These are phyloP conservation scores for Floccularia luteovirens DNA, from an alignment of 768 basidiomycete species.

Conservation along the genomic window DNA sequence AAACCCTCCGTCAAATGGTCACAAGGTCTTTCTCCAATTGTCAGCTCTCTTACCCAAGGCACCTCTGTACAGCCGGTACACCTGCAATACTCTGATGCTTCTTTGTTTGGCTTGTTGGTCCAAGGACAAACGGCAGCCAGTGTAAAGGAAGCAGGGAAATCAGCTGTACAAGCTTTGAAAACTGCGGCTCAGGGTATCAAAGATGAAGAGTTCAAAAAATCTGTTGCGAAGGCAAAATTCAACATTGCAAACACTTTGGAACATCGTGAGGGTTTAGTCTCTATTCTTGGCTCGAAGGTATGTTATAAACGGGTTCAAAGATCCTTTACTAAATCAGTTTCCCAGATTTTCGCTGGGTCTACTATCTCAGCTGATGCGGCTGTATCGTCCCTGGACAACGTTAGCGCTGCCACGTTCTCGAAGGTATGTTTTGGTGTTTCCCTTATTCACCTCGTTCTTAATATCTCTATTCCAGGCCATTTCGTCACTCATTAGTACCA, in stretches of 20 bases:
- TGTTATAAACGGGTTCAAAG: conserved; percentile 8
- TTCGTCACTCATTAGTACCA: conserved; percentile 56
- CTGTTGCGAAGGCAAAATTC: conserved; percentile 87
- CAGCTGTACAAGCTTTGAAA: conserved; percentile 63
- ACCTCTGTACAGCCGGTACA: conserved; percentile 68
- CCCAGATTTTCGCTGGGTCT: conserved; percentile 51
- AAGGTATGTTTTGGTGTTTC: conserved; percentile 41
- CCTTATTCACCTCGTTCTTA: conserved; percentile 1
- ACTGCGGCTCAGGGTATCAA: conserved; percentile 52
- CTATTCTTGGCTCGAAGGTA: conserved; percentile 60
- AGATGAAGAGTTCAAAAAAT: conserved; percentile 68
- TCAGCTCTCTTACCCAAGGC: conserved; percentile 47
- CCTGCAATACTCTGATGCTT: conserved; percentile 88
- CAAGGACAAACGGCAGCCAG: conserved; percentile 56
- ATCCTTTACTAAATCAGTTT: neutral
- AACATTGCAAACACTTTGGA: conserved; percentile 66
- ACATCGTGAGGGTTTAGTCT: conserved; percentile 56
- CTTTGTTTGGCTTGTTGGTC: conserved; percentile 77
- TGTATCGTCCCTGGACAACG: conserved; percentile 63
- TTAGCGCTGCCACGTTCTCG: conserved; percentile 57
- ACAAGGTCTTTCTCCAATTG: conserved; percentile 60
- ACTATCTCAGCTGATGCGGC: conserved; percentile 51
- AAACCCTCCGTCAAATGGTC: conserved; percentile 84
- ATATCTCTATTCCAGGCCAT: conserved; percentile 38
- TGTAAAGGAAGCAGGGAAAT: conserved; percentile 62